Base-by-base conservation (phyloP, 1,139 yeast genomes). In the Taiozyma sp. region DNA sequence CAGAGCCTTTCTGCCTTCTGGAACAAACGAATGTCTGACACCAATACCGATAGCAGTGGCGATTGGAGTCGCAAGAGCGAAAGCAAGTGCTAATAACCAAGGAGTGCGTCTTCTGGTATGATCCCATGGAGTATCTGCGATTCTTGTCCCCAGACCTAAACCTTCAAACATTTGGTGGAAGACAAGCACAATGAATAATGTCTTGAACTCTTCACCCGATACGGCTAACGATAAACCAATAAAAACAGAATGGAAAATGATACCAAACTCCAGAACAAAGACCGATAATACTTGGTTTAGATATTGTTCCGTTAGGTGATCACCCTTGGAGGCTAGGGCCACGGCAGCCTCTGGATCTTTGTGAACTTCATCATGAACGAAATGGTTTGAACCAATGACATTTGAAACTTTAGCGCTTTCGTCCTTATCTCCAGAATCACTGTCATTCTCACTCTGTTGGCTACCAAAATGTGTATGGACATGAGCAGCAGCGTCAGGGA, bases 121-220 rank as follows among this genome's bases (percentile, higher is more conserved):
- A 29, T 68, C 65, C 90, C 93, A 88, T 38, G 76, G 71, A 7
- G 88, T 81, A 28, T 79, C 75, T 1, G 96, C 89, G 51, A 90
- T 76, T 66, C 97, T 80, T 4, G 96, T 80, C 47, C 97, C 97
- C 62, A 91, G 75, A 60, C 97, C 97, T 52, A 90, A 75, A 51
- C 97, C 97, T 73, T 90, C 97, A 67, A 90, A 91, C 71, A 86
- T 78, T 70, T 90, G 97, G 70, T 90, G 97, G 78, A 90, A 90
- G 4, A 87, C 85, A 51, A 91, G 69, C 22, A 90, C 97, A 59
- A 86, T 78, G 68, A 87, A 90, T 45, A 90, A 73, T 2, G 90
- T 79, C 47, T 73, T 78, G 65, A 88, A 90, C 66, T 88, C 96
- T 55, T 81, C 84, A 49, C 86, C 87, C 32, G 87, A 83, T 8